A percentile compares a stretch with the other conserved stretches of the same genome.
These are phyloP conservation scores for Apiospora hydei DNA, from an alignment of 2,329 filamentous ascomycete species.

Conservation along the genomic window DNA sequence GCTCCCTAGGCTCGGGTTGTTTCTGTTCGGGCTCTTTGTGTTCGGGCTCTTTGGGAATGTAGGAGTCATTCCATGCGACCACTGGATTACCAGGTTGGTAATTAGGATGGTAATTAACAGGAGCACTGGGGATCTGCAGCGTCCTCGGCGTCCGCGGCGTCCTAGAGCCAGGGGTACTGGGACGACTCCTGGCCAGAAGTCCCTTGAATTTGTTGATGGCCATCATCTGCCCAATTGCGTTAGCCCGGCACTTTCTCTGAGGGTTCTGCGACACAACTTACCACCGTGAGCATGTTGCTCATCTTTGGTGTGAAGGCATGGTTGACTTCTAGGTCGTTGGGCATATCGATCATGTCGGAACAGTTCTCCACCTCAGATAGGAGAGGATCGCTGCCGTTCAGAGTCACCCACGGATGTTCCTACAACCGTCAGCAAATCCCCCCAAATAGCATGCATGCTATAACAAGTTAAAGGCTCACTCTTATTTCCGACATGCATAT, in stretches of 20 bases:
- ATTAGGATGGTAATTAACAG: background rate
- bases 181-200: slow-evolving; percentile 62
- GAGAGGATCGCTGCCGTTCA: slow-evolving; percentile 76
- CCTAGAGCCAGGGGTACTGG: slow-evolving; percentile 48
- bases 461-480: slow-evolving; percentile 58
- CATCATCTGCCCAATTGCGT: slow-evolving; percentile 69
- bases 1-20: background rate
- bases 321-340: slow-evolving; percentile 89
- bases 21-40: background rate
- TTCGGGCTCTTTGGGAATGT: background rate
- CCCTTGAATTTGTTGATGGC: slow-evolving; percentile 89
- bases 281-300: slow-evolving; percentile 83
- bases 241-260: slow-evolving; percentile 29
- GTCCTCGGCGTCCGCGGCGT: slow-evolving; percentile 31
- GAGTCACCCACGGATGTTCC: slow-evolving; percentile 95
- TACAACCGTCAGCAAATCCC: slow-evolving; percentile 48
- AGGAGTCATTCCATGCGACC: background rate
- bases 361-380: slow-evolving; percentile 88
- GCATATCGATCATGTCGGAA: slow-evolving; percentile 77
- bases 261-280: slow-evolving; percentile 46
- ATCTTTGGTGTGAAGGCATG: slow-evolving; percentile 91
- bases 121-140: slow-evolving; percentile 32
- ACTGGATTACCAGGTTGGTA: background rate
- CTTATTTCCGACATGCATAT: slow-evolving; percentile 85
- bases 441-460: background rate